A percentile compares a stretch with the other conserved stretches of the same genome.
phyloP scores from a whole-genome alignment of 1,284 basidiomycete genomes.

The Fomitopsis palustris region DNA sequence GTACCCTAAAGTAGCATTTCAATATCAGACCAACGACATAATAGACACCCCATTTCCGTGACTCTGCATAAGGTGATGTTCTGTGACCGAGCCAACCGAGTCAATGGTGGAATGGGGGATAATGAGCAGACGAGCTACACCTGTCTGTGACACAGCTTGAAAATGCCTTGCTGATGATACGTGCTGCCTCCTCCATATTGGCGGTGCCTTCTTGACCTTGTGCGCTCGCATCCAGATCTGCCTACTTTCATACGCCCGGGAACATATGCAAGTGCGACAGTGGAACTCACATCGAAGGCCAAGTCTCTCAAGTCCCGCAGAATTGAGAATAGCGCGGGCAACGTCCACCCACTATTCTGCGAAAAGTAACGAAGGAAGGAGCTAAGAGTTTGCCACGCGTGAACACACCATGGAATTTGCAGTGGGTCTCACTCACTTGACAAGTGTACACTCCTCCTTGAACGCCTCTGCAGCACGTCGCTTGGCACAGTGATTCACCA shows the following conservation, averaged over 20 bases:
- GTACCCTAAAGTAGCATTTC: conserved; percentile 92
- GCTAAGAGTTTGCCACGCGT: conserved; percentile 29
- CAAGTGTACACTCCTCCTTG: conserved; percentile 52
- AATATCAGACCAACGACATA: conserved; percentile 90
- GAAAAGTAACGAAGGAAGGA: conserved; percentile 76
- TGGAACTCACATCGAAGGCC: conserved; percentile 60
- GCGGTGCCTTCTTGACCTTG: conserved; percentile 60
- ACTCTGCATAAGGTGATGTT: conserved; percentile 62
- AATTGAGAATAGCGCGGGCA: conserved; percentile 77
- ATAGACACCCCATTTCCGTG: conserved; percentile 93
- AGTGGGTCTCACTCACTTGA: conserved; percentile 23
- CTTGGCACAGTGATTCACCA: conserved; percentile 64
- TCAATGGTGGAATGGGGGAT: background rate
- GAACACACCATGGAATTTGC: background rate
- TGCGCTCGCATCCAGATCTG: conserved; percentile 60
- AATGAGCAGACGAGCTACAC: conserved; percentile 35
- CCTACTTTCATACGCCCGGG: conserved; percentile 39
- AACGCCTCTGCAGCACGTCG: conserved; percentile 68
- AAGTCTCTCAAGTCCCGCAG: conserved; percentile 78
- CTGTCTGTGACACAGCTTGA: conserved; percentile 88
- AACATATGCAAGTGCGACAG: background rate
- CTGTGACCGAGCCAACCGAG: conserved; percentile 8
- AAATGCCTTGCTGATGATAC: conserved; percentile 91
- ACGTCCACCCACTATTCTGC: conserved; percentile 77
- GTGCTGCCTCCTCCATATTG: conserved; percentile 88